Conservation (phyloP, 192 early-diverging fungal genomes). For the Linderina pennispora region DNA sequence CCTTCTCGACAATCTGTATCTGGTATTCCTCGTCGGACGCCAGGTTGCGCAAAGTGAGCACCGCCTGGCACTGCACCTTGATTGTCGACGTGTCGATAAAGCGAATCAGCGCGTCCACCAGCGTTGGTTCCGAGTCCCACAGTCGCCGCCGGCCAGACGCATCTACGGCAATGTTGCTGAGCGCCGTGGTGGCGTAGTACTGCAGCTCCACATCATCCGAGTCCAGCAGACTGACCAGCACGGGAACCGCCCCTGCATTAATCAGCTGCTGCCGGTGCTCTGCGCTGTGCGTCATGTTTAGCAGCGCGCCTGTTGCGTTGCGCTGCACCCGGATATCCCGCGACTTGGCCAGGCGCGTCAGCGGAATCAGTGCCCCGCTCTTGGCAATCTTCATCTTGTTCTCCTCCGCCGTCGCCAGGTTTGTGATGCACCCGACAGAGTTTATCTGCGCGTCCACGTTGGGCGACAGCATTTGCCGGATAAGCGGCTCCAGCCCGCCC, state of each 20-base stretch:
- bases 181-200: slow-evolving; percentile 85
- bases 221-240: slow-evolving; percentile 66
- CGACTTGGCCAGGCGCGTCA: slow-evolving; percentile 70
- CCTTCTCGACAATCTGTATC: slow-evolving; percentile 68
- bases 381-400: slow-evolving; percentile 87
- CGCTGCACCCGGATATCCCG: slow-evolving; percentile 81
- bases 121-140: slow-evolving; percentile 62
- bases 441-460: slow-evolving; percentile 92
- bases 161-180: slow-evolving; percentile 88
- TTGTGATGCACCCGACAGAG: slow-evolving; percentile 91
- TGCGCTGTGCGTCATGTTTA: slow-evolving; percentile 89
- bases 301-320: slow-evolving; percentile 83
- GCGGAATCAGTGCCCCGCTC: slow-evolving; percentile 67
- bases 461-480: slow-evolving; percentile 77
- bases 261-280: slow-evolving; percentile 82
- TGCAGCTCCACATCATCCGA: slow-evolving; percentile 79
- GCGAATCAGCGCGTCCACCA: slow-evolving; percentile 70
- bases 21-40: slow-evolving; percentile 81
- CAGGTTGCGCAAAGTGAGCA: slow-evolving; percentile 79
- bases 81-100: slow-evolving; percentile 71
- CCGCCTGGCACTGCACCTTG: slow-evolving; percentile 85
- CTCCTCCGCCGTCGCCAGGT: slow-evolving; percentile 81
- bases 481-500: slow-evolving; percentile 77
- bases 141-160: slow-evolving; percentile 57
- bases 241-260: slow-evolving; percentile 75